These are phyloP conservation scores for Tympanopsis confertula DNA, from an alignment of 2,329 filamentous ascomycete genomes.

Conservation along the genomic window DNA sequence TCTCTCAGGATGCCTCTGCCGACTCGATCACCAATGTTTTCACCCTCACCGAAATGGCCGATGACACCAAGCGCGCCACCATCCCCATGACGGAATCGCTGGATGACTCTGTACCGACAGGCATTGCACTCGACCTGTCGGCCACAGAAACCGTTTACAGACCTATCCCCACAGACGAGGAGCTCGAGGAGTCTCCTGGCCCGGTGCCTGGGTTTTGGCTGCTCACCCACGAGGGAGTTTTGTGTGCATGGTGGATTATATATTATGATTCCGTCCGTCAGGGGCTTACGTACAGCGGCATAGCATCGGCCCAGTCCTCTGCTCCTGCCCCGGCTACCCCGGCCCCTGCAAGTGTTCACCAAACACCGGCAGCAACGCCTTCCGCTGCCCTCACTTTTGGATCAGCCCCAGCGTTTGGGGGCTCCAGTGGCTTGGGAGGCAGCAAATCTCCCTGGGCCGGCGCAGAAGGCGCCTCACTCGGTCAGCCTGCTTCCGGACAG, in stretches of 20 bases:
- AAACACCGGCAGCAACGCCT: slow-evolving; percentile 14
- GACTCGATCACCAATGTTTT: slow-evolving; percentile 56
- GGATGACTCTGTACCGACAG: slow-evolving; percentile 67
- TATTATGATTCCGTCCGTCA: slow-evolving; percentile 76
- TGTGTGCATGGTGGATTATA: slow-evolving; percentile 82
- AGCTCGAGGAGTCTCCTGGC: slow-evolving; percentile 66
- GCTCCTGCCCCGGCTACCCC: slow-evolving; percentile 8
- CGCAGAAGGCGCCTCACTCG: slow-evolving; percentile 6
- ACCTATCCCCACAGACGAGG: slow-evolving; percentile 68
- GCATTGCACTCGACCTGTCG: slow-evolving; percentile 74
- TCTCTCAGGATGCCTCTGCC: slow-evolving; percentile 48
- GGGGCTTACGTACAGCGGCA: slow-evolving; percentile 61
- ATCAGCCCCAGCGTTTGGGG: slow-evolving; percentile 17
- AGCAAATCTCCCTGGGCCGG: slow-evolving; percentile 39
- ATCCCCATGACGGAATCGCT: slow-evolving; percentile 60
- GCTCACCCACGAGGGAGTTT: slow-evolving; percentile 77
- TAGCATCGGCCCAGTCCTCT: slow-evolving; percentile 36
- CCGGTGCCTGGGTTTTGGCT: slow-evolving; percentile 77
- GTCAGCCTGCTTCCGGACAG: slow-evolving; percentile 16
- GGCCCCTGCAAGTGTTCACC: slow-evolving; percentile 13
- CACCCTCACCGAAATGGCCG: slow-evolving; percentile 58
- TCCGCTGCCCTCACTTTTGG: slow-evolving; percentile 16
- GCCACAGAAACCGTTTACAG: slow-evolving; percentile 65
- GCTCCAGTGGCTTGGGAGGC: slow-evolving; percentile 33
- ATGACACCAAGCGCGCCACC: slow-evolving; percentile 65